These are phyloP conservation scores for Huntiella moniliformis DNA, from an alignment of 2,329 filamentous ascomycete species.

Conservation along the genomic window DNA sequence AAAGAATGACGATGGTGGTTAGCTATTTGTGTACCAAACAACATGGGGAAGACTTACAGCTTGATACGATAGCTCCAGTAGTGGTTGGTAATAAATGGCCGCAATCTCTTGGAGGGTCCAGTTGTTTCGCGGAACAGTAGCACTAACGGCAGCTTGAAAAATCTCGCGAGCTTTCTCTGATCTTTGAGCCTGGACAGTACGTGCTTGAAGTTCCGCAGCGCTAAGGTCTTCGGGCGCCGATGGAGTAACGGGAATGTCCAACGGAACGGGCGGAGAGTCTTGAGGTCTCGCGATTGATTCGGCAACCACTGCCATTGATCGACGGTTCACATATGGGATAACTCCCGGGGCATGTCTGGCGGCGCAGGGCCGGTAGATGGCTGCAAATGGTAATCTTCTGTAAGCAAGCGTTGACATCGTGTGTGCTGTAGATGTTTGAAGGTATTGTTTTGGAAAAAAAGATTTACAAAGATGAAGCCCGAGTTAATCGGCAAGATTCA, in stretches of 20 bases:
- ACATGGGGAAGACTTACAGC: constrained; percentile 31
- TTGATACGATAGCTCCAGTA: constrained; percentile 61
- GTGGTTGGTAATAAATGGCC: constrained; percentile 61
- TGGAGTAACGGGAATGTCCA: not conserved
- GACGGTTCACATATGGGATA: not conserved
- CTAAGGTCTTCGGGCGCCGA: not conserved
- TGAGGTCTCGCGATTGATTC: not conserved
- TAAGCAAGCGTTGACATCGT: no score
- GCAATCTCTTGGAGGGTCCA: constrained; percentile 73
- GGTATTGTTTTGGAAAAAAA: no score
- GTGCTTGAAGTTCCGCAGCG: not conserved
- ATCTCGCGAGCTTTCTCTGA: constrained; percentile 15
- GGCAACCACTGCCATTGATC: not conserved
- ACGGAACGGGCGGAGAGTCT: not conserved
- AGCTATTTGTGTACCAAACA: not conserved
- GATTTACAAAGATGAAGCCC: no score
- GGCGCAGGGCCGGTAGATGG: no score
- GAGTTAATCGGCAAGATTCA: no score
- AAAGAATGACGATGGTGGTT: not conserved
- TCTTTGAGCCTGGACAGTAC: not conserved
- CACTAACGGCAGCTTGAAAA: constrained; percentile 35
- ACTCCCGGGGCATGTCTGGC: not conserved
- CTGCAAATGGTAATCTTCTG: no score
- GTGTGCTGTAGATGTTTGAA: no score
- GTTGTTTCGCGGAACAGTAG: constrained; percentile 43